These are phyloP conservation scores for Cutaneotrichosporon arboriforme DNA, from an alignment of 1,284 basidiomycete species.

Conservation along the genomic window DNA sequence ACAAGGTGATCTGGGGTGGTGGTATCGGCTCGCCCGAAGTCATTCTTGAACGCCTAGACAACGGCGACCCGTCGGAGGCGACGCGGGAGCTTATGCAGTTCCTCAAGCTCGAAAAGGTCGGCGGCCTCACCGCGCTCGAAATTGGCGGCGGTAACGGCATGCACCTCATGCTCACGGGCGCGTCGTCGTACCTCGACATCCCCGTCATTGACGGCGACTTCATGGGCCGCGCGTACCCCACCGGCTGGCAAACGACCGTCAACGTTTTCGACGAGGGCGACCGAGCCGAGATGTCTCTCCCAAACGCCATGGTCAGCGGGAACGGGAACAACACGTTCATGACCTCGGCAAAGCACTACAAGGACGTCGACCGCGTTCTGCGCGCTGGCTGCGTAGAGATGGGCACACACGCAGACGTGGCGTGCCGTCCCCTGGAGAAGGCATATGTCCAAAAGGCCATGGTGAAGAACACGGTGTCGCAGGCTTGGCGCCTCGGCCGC, in stretches of 20 bases:
- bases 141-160: slow-evolving; percentile 59
- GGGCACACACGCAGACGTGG: slow-evolving; percentile 31
- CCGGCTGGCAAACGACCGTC: slow-evolving; percentile 30
- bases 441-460: slow-evolving; percentile 16
- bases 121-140: slow-evolving; percentile 23
- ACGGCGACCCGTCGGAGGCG: slow-evolving; percentile 13
- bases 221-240: slow-evolving; percentile 28
- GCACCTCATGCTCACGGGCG: slow-evolving; percentile 53
- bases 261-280: slow-evolving; percentile 28
- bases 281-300: slow-evolving; percentile 21
- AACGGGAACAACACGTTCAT: slow-evolving; percentile 27
- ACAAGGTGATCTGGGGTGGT: slow-evolving; percentile 35
- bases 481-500: slow-evolving; percentile 56
- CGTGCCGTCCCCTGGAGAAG: slow-evolving; percentile 20
- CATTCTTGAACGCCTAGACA: slow-evolving; percentile 22
- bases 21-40: slow-evolving; percentile 55
- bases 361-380: slow-evolving; percentile 22
- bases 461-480: slow-evolving; percentile 53
- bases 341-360: slow-evolving; percentile 26
- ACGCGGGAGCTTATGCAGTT: slow-evolving; percentile 17
- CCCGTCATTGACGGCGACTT: slow-evolving; percentile 53
- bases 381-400: slow-evolving; percentile 33
- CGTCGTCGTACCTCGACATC: slow-evolving; percentile 30
- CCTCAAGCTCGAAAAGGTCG: slow-evolving; percentile 13
- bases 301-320: slow-evolving; percentile 24